Conservation (phyloP, 805 yeast species). For the Metschnikowia picachoensis region DNA sequence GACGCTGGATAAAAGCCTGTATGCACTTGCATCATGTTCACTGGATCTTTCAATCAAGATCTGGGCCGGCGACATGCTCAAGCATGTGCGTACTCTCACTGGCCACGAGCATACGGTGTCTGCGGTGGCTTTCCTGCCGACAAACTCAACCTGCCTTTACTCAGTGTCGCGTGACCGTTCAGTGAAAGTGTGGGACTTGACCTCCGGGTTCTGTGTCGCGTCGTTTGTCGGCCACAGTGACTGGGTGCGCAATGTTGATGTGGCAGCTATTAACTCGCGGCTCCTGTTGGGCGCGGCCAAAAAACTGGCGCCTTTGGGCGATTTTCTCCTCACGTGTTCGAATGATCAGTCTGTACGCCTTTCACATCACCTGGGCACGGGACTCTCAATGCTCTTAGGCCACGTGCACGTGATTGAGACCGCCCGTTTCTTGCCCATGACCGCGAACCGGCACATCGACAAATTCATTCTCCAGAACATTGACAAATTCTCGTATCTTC, state of each 20-base stretch:
- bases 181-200: constrained; percentile 62
- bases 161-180: constrained; percentile 63
- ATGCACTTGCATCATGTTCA: constrained; percentile 47
- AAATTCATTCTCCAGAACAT: constrained; percentile 32
- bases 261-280: constrained; percentile 18
- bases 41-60: constrained; percentile 57
- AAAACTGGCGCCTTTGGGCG: constrained; percentile 35
- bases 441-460: constrained; percentile 47
- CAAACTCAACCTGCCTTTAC: constrained; percentile 46
- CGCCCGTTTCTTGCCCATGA: constrained; percentile 59
- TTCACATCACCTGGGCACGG: constrained; percentile 65
- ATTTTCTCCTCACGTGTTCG: constrained; percentile 66
- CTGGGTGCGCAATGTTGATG: constrained; percentile 75
- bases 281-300: constrained; percentile 13
- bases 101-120: constrained; percentile 92
- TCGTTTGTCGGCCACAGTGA: constrained; percentile 79
- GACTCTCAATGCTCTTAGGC: constrained; percentile 63
- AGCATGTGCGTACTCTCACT: constrained; percentile 55
- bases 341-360: constrained; percentile 73
- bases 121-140: constrained; percentile 47
- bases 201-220: constrained; percentile 61
- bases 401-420: constrained; percentile 83
- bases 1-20: constrained; percentile 8
- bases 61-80: constrained; percentile 59
- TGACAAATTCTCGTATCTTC: constrained; percentile 31